Evolutionary conservation across 495 filamentous ascomycete species (phyloP).

Genomic region (Cercophora scortea): DNA sequence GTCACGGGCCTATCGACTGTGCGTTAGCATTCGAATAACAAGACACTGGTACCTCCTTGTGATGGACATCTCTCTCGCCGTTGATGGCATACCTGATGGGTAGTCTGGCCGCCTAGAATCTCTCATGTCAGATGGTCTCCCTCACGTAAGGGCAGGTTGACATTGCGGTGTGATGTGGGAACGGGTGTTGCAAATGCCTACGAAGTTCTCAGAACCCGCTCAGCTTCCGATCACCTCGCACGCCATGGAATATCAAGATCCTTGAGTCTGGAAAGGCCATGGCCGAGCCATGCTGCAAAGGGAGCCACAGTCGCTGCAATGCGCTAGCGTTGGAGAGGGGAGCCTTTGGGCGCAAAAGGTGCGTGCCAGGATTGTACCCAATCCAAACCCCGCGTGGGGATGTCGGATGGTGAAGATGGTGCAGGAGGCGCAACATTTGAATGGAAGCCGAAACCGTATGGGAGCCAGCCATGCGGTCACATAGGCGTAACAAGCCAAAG

Average conservation of each 20-base stretch:
- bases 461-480: background rate
- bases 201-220: conserved; percentile 9
- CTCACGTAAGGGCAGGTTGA: conserved; percentile 22
- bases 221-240: conserved; percentile 7
- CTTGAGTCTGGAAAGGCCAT: too few relatives aligned
- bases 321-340: background rate
- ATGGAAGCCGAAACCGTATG: too few relatives aligned
- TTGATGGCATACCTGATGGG: conserved; percentile 40
- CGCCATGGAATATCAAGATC: background rate
- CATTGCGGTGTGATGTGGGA: conserved; percentile 10
- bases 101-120: conserved; percentile 40
- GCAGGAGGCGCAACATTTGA: background rate
- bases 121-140: conserved; percentile 35
- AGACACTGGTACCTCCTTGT: conserved; percentile 10
- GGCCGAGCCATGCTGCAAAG: background rate
- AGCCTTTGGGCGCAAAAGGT: background rate
- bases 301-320: background rate
- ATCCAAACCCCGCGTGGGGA: background rate
- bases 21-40: conserved; percentile 14
- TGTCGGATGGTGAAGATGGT: background rate
- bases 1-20: conserved; percentile 62
- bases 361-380: background rate
- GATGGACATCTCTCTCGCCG: conserved; percentile 13
- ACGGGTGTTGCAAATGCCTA: conserved; percentile 1
- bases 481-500: conserved; percentile 16